Evolutionary conservation across 495 filamentous ascomycete genomes (phyloP).

Genomic region (Rusavskia elegans): DNA sequence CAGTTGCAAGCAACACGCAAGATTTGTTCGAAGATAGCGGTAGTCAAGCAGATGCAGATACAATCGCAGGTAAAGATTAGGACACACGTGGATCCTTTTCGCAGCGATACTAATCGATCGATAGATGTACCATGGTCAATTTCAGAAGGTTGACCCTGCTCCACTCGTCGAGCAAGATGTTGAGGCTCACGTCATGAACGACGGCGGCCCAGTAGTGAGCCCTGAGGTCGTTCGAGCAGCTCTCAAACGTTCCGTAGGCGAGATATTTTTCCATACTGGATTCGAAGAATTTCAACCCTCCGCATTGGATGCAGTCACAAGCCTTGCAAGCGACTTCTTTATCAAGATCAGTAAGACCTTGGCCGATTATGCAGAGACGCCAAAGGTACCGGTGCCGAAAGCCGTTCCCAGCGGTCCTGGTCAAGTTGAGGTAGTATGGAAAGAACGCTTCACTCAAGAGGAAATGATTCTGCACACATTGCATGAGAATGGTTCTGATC

Average conservation of each 20-base stretch:
- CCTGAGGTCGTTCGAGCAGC: constrained; percentile 64
- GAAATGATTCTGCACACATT: constrained; percentile 80
- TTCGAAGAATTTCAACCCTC: constrained; percentile 97
- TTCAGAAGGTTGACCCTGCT: constrained; percentile 90
- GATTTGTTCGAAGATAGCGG: constrained; percentile 83
- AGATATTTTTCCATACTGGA: constrained; percentile 91
- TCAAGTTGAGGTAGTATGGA: constrained; percentile 31
- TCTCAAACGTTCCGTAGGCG: constrained; percentile 75
- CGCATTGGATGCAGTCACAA: constrained; percentile 77
- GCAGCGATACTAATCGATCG: constrained; percentile 1
- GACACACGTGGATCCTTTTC: not conserved
- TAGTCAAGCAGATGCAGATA: constrained; percentile 99
- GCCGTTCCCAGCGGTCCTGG: constrained; percentile 23
- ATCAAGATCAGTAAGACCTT: constrained; percentile 63
- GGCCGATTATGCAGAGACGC: constrained; percentile 66
- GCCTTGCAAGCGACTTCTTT: constrained; percentile 83
- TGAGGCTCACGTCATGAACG: constrained; percentile 69
- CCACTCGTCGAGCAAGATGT: constrained; percentile 78
- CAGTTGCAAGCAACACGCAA: constrained; percentile 97
- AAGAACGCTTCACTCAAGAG: constrained; percentile 57
- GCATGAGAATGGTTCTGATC: constrained; percentile 60
- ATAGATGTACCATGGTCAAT: constrained; percentile 94
- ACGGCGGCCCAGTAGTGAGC: constrained; percentile 74
- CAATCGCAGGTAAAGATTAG: constrained; percentile 64
- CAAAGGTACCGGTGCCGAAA: constrained; percentile 33